Base-by-base conservation (phyloP, 176 grass and related monocot species). In the Carex pumila region DNA sequence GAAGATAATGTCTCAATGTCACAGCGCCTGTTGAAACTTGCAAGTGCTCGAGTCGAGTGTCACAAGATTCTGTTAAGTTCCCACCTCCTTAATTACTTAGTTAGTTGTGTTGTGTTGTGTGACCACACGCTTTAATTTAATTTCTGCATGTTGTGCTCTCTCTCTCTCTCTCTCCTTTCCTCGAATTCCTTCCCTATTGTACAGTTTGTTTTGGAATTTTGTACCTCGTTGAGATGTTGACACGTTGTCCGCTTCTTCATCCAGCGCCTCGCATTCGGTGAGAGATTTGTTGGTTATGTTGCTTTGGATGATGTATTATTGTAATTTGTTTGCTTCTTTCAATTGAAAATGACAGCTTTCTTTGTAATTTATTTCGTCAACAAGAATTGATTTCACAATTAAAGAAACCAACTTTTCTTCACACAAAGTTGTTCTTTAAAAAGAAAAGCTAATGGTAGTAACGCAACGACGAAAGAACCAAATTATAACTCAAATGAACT, bases 1-100 rank as follows among this genome's bases (percentile, higher is more conserved):
- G 67, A 61, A 69, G 67, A 36, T 85, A 81, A 64, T 53, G 81
- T 69, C 31, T 87, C 84, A 36, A 68, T 85, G 72, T 89, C 87
- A 12, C 64, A 66, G 57, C 10, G 71, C 85, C 58, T 67, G 84
- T 84, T 80, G 80, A 52, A 63, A 30, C 64, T 61, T 80, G 80
- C 60, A 63, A 30, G 71, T 61, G 58, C 80, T 74, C 81, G 80
- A 81, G 84, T 74, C 81, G 80, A 81, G 87, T 39, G 58, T 88
- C 78, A 87, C 77, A 87, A 64, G 85, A 86, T 91, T 85, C 62
- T 83, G 49, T 79, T 54, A 41, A 11, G 1, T 79, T 77, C 56
- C 18, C 7, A 3, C 60, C 60, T 22, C 60, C 37, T 39, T 39
- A 39, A 39, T 39, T 39, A 6, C 6, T 43, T 45, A 47, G 68